Evolutionary conservation across 2,329 filamentous ascomycete genomes (phyloP), one percentile per base, ranked within the genome.

Genomic region (Cryphonectria parasitica): DNA sequence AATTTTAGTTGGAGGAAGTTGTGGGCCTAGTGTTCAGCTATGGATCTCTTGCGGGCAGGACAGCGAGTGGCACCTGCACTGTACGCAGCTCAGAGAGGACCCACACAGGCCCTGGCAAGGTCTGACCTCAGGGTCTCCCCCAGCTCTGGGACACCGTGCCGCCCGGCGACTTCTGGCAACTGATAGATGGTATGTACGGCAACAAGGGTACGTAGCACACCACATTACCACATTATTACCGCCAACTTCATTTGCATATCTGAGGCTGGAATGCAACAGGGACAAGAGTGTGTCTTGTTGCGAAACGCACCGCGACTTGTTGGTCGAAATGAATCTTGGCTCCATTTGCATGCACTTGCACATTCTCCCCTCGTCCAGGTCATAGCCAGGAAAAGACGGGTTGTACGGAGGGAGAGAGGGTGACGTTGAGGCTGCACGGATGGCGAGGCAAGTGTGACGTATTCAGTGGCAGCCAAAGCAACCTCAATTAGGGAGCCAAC

Each of bases 381-480:
- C 39, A 43, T 19, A 15, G n/a, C n/a, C n/a, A 15, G 13, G n/a
- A 39, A n/a, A 19, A 19, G n/a, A 15, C 19, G 62, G 25, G 41
- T 64, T 43, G 62, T 22, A 64, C 17, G 62, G 10, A 15, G 31
- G 19, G 60, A 15, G 22, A 22, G 17, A 49, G 45, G 31, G 63
- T 52, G 63, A 52, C 63, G 63, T 64, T 49, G 63, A 52, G 62
- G 63, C 63, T 64, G 63, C 19, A 10, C 41, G 43, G 63, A 25
- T 31, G 17, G 63, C 43, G 41, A 49, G 41, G 36, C 17, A 19
- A 19, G 15, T 28, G 63, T 64, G 63, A 64, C 63, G 63, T 64
- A 64, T 64, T 64, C 1, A 3, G 63, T 64, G 63, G 63, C 63
- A 49, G 43, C 63, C 43, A 64, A 52, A 64, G 63, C 43, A 64